These are phyloP conservation scores for Medicago lupulina DNA, from an alignment of 306 rosid genomes.

Conservation along the genomic window DNA sequence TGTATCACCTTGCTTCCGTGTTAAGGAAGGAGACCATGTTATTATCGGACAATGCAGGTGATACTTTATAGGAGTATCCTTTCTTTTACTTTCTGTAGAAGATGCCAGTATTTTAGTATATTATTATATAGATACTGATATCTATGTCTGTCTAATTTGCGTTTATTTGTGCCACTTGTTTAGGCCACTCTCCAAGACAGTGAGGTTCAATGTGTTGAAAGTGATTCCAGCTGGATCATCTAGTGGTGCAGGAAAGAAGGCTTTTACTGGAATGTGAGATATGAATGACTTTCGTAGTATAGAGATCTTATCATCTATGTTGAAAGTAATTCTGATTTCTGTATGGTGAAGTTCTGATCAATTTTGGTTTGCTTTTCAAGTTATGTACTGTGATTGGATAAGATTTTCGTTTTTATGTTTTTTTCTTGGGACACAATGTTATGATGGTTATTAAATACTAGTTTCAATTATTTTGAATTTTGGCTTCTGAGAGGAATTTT, in stretches of 20 bases:
- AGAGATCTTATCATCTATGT: conserved; percentile 1
- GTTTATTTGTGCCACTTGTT: background rate
- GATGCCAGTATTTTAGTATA: background rate
- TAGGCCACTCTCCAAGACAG: conserved; percentile 66
- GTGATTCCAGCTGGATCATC: conserved; percentile 85
- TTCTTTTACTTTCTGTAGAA: background rate
- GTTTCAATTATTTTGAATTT: background rate
- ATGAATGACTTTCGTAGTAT: background rate
- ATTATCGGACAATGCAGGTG: conserved; percentile 90
- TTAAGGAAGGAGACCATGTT: conserved; percentile 89
- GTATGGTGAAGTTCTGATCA: conserved; percentile 27
- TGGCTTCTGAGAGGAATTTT: background rate
- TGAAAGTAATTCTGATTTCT: conserved; percentile 14
- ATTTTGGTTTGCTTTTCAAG: conserved; percentile 32
- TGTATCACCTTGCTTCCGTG: conserved; percentile 82
- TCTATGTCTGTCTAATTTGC: background rate
- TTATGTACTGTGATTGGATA: background rate
- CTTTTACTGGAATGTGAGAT: conserved; percentile 69
- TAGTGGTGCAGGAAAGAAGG: conserved; percentile 63
- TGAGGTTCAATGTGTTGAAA: conserved; percentile 61
- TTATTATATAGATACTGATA: background rate
- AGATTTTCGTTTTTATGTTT: conserved; percentile 5
- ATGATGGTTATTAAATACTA: background rate
- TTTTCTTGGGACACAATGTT: background rate
- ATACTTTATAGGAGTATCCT: conserved; percentile 1